A percentile compares a stretch with the other conserved stretches of the same genome.
Evolutionary conservation across 768 basidiomycete genomes (phyloP).

Genomic region (Tylopilus subfusipes): DNA sequence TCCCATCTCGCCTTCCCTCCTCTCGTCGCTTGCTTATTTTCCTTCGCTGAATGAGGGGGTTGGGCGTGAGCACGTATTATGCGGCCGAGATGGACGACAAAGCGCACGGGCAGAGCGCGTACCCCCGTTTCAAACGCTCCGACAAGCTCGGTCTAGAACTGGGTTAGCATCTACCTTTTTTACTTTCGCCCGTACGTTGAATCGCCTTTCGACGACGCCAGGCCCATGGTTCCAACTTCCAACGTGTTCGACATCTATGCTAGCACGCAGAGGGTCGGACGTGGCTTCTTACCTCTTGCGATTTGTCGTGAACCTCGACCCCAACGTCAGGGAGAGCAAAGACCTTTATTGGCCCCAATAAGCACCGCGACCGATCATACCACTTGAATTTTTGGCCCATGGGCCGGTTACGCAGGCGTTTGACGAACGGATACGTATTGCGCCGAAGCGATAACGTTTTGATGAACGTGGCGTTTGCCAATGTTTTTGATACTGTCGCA

Average conservation of each 20-base stretch:
- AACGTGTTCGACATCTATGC: slow-evolving; percentile 44
- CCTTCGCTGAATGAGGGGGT: slow-evolving; percentile 7
- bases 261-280: too few species aligned
- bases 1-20: slow-evolving; percentile 12
- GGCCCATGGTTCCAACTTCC: slow-evolving; percentile 18
- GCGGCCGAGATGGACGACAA: slow-evolving; percentile 20
- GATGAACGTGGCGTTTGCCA: slow-evolving; percentile 8
- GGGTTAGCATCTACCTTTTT: too few species aligned
- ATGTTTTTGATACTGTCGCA: too few species aligned
- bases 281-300: slow-evolving; percentile 36
- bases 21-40: slow-evolving; percentile 16
- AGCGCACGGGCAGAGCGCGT: too few species aligned
- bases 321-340: slow-evolving; percentile 34
- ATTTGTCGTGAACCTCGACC: slow-evolving; percentile 25
- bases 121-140: too few species aligned
- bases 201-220: too few species aligned
- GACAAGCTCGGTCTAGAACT: too few species aligned
- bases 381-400: slow-evolving; percentile 40
- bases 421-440: slow-evolving; percentile 45
- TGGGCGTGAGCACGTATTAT: slow-evolving; percentile 22
- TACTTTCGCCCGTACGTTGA: too few species aligned
- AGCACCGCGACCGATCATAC: slow-evolving; percentile 28
- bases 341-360: slow-evolving; percentile 45
- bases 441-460: slow-evolving; percentile 35
- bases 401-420: slow-evolving; percentile 33